A percentile compares a stretch with the other conserved stretches of the same genome.
Evolutionary conservation across 148 eudicot genomes (phyloP).

Genomic region (Silene conica): DNA sequence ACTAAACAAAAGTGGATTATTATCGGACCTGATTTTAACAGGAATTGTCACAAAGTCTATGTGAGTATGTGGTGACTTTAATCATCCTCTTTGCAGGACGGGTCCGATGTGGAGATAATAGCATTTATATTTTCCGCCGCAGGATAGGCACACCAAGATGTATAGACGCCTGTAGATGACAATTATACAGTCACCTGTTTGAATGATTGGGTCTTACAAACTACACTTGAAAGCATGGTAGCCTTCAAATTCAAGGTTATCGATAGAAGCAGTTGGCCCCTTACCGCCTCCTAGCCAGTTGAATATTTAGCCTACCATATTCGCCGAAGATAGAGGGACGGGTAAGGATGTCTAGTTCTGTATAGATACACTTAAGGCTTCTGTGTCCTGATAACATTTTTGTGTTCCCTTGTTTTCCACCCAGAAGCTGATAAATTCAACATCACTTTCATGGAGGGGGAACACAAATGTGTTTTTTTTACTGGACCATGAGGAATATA

Average conservation of each 20-base stretch:
- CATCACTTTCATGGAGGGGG: constrained; percentile 1
- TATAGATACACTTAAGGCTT: constrained; percentile 17
- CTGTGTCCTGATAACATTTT: not conserved
- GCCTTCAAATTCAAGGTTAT: constrained; percentile 6
- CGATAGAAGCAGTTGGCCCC: constrained; percentile 1
- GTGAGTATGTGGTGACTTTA: not conserved
- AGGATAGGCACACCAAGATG: constrained; percentile 22
- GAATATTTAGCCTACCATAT: not conserved
- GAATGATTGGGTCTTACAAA: constrained; percentile 22
- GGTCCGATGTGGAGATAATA: constrained; percentile 26
- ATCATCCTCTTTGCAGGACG: constrained; percentile 19
- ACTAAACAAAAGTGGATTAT: too few relatives aligned
- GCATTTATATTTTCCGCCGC: constrained; percentile 9
- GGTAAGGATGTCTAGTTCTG: constrained; percentile 18
- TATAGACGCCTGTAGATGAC: constrained; percentile 31
- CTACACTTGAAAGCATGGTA: constrained; percentile 8
- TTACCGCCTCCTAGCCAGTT: not conserved
- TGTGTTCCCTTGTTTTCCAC: constrained; percentile 8
- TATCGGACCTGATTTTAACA: too few relatives aligned
- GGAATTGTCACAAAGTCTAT: too few relatives aligned
- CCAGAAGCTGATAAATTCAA: not conserved
- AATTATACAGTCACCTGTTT: constrained; percentile 17
- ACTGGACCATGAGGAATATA: constrained; percentile 15
- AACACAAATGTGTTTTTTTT: constrained; percentile 10
- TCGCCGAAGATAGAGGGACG: not conserved